These are phyloP conservation scores for Crithidia acanthocephali DNA, from an alignment of 208 protist species.

Conservation along the genomic window DNA sequence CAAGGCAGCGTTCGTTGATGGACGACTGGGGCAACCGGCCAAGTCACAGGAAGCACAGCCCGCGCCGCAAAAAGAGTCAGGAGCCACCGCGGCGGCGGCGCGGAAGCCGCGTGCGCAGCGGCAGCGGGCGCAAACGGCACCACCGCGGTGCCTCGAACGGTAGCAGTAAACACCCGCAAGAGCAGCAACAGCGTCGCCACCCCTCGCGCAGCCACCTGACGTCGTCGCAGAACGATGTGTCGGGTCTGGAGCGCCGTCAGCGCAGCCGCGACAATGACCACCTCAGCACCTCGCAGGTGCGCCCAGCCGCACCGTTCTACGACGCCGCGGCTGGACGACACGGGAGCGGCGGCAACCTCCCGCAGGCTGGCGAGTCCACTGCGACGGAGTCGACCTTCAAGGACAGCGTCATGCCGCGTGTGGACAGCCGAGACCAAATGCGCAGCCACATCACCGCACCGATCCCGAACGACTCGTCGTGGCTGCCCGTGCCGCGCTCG, in stretches of 20 bases:
- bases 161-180: not conserved
- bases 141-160: not conserved
- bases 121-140: not conserved
- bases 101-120: not conserved
- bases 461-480: constrained; percentile 3
- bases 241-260: not conserved
- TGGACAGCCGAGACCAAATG: constrained; percentile 5
- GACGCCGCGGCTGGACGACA: not conserved
- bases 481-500: constrained; percentile 15
- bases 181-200: not conserved
- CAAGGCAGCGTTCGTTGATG: not conserved
- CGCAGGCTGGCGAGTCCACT: not conserved
- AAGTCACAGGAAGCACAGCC: not conserved
- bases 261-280: not conserved
- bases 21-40: constrained; percentile 2
- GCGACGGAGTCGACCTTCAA: constrained; percentile 7
- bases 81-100: not conserved
- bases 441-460: not conserved
- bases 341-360: not conserved
- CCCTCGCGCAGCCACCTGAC: not conserved
- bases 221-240: not conserved
- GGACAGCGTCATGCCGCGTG: constrained; percentile 16
- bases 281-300: constrained; percentile 3
- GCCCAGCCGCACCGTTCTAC: constrained; percentile 8
- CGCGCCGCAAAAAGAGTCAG: not conserved